phyloP scores from a whole-genome alignment of 1,139 yeast species.

The Geotrichum restrictum region DNA sequence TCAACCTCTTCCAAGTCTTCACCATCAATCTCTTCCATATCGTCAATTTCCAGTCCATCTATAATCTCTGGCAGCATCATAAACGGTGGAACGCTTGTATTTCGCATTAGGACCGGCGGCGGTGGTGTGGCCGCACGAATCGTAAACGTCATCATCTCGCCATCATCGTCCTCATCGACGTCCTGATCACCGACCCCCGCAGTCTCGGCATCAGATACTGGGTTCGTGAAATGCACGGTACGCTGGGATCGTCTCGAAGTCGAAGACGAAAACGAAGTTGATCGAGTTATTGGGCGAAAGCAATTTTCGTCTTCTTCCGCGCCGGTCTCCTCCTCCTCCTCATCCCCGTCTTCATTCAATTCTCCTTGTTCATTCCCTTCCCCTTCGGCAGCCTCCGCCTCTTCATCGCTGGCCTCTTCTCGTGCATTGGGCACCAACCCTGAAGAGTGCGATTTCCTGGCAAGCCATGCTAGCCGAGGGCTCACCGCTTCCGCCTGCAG shows the following conservation, averaged over 20 bases:
- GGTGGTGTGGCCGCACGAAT: constrained; percentile 1
- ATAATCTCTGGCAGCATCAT: not conserved
- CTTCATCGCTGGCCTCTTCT: not conserved
- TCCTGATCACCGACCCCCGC: not conserved
- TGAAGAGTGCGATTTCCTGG: constrained; percentile 12
- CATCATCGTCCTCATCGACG: not conserved
- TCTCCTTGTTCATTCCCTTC: not conserved
- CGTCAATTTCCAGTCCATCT: not conserved
- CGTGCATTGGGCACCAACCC: constrained; percentile 9
- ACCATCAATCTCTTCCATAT: no score
- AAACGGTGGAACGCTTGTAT: not conserved
- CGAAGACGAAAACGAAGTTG: constrained; percentile 10
- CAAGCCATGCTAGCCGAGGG: constrained; percentile 19
- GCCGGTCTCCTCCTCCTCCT: not conserved
- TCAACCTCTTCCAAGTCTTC: no score
- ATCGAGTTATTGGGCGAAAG: constrained; percentile 3
- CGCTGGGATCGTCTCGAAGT: constrained; percentile 13
- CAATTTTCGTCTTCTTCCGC: constrained; percentile 2
- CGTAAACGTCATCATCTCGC: not conserved
- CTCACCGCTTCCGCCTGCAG: constrained; percentile 9
- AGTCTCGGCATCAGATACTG: constrained; percentile 7
- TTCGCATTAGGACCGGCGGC: not conserved
- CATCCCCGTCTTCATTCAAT: not conserved
- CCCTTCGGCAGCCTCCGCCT: not conserved
- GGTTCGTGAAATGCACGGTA: constrained; percentile 12